These are phyloP conservation scores for Russula dissimulans DNA, from an alignment of 768 basidiomycete species.

Conservation along the genomic window DNA sequence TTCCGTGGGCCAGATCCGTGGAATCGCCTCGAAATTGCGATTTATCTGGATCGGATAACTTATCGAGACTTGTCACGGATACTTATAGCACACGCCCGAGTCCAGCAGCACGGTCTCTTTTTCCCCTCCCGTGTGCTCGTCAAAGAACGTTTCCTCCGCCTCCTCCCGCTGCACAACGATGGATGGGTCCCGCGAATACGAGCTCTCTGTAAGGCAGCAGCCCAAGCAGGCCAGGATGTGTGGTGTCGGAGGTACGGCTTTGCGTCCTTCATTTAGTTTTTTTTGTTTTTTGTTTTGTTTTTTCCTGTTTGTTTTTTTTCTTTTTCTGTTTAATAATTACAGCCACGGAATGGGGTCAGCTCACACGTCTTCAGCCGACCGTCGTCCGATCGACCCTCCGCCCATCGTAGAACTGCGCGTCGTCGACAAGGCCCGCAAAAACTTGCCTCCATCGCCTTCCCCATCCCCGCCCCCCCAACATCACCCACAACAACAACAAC, in stretches of 20 bases:
- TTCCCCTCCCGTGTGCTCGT: constrained; percentile 13
- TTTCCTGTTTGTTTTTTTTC: background rate
- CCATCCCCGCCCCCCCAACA: constrained; percentile 6
- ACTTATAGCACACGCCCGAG: constrained; percentile 16
- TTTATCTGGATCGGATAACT: constrained; percentile 14
- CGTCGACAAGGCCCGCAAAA: constrained; percentile 47
- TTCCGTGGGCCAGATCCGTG: constrained; percentile 13
- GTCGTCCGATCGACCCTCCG: constrained; percentile 93
- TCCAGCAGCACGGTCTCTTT: constrained; percentile 16
- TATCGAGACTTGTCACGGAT: constrained; percentile 5
- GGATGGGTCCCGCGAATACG: constrained; percentile 57
- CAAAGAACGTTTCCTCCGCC: background rate
- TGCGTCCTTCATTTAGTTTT: too few species aligned
- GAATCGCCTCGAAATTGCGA: constrained; percentile 14
- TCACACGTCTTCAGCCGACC: constrained; percentile 51
- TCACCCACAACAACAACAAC: constrained; percentile 7
- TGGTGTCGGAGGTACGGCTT: constrained; percentile 66
- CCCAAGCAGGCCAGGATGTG: constrained; percentile 91
- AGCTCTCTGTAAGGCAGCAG: constrained; percentile 80
- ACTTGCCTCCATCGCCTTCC: constrained; percentile 17
- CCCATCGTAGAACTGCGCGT: constrained; percentile 94
- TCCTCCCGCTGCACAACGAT: constrained; percentile 3
- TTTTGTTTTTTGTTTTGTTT: background rate
- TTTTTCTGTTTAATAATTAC: background rate
- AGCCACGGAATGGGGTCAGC: too few species aligned